Evolutionary conservation across 2,329 filamentous ascomycete genomes (phyloP), one percentile per base, ranked within the genome.

Genomic region (Aspergillus melleus): DNA sequence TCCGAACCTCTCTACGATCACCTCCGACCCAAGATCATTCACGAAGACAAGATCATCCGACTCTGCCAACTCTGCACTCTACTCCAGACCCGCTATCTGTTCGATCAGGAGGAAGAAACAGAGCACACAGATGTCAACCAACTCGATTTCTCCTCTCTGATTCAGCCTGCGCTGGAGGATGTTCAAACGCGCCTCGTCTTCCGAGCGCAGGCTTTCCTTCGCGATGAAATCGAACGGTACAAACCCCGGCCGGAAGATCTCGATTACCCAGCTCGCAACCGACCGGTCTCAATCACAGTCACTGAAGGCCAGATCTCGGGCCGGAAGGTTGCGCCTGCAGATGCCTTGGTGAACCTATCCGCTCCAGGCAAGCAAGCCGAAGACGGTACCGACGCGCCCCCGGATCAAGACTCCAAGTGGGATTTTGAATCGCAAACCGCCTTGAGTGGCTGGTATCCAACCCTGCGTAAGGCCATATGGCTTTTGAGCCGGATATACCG

Each of bases 1-100:
- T 88, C 86, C 69, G 87, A 90, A 70, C 87, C 87, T 2, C 77
- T 90, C 29, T 89, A 88, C 67, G 87, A 90, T 66, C 81, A 88
- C 67, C 76, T 90, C 26, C 80, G 86, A 54, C 87, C 87, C 8
- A 80, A 84, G 49, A 88, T 86, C 19, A 88, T 89, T 59, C 86
- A 87, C 62, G 87, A 90, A 69, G 87, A 83, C 14, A 85, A 88
- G 63, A 80, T 90, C 26, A 77, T 88, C 54, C 88, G 86, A 68
- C 79, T 90, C 2, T 89, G 87, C 70, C 87, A 89, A 67, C 78
- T 90, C 1, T 89, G 87, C 67, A 86, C 85, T 6, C 75, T 88
- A 29, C 79, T 90, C 6, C 87, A 90, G 70, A 88, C 85, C 11
- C 81, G 85, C 16, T 90, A 89, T 66, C 83, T 88, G 75, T 81